Percentiles rank a stretch among this genome's conserved stretches.
Conservation (phyloP, 2,329 filamentous ascomycete species). For the Fusarium sp. region DNA sequence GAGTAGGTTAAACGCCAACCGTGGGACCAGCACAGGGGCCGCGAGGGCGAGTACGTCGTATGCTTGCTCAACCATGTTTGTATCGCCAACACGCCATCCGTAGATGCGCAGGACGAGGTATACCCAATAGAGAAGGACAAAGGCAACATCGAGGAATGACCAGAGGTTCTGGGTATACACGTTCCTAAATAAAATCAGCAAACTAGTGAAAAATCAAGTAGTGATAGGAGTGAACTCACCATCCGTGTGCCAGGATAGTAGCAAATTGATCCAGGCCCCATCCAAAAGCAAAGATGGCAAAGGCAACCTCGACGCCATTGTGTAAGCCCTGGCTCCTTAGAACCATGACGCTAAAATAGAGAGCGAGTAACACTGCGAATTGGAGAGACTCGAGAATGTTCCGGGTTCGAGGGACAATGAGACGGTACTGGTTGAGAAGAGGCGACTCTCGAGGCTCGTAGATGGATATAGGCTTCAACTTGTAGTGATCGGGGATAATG, state of each 20-base stretch:
- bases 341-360: conserved; percentile 80
- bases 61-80: conserved; percentile 70
- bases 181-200: conserved; percentile 59
- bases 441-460: conserved; percentile 82
- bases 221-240: conserved; percentile 49
- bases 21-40: conserved; percentile 80
- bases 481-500: conserved; percentile 87
- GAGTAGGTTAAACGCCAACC: conserved; percentile 84
- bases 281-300: conserved; percentile 78
- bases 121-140: conserved; percentile 74
- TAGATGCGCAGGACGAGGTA: conserved; percentile 77
- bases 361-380: conserved; percentile 73
- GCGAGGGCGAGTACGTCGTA: conserved; percentile 83
- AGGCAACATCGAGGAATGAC: conserved; percentile 87
- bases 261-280: conserved; percentile 84
- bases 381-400: conserved; percentile 80
- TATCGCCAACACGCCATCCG: conserved; percentile 63
- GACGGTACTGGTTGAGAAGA: conserved; percentile 83
- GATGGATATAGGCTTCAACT: conserved; percentile 81
- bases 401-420: conserved; percentile 83
- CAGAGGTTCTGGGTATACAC: conserved; percentile 90
- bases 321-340: conserved; percentile 68
- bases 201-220: background rate
- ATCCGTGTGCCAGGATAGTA: conserved; percentile 79
- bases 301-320: conserved; percentile 70